Conservation (phyloP, 345 rosid species). For the Psidium friedrichsthalianum region DNA sequence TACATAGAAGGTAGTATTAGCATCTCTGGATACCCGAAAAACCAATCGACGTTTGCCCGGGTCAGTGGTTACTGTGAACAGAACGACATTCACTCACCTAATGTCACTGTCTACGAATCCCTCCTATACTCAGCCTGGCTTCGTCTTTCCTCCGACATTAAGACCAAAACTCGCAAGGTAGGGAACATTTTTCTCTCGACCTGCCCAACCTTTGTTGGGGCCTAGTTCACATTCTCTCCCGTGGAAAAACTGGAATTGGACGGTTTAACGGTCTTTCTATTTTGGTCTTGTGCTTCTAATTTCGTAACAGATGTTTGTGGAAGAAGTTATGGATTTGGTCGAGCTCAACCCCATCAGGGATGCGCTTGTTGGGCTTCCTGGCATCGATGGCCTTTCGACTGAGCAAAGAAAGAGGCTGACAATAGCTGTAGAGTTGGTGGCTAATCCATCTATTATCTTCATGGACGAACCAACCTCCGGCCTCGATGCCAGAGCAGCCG, state of each 20-base stretch:
- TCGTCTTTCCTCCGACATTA: conserved; percentile 48
- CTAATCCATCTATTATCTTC: conserved; percentile 32
- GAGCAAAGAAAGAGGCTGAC: conserved; percentile 34
- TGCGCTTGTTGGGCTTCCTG: conserved; percentile 30
- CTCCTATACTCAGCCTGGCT: conserved; percentile 80
- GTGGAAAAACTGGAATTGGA: not conserved
- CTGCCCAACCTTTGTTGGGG: not conserved
- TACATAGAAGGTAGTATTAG: conserved; percentile 52
- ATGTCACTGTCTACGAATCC: conserved; percentile 74
- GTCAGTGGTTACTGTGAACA: conserved; percentile 79
- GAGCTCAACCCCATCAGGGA: conserved; percentile 55
- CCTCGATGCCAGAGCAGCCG: conserved; percentile 33
- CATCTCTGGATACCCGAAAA: conserved; percentile 74
- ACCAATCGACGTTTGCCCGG: conserved; percentile 76
- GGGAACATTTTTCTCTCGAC: not conserved
- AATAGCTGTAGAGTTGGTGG: conserved; percentile 33
- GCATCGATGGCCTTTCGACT: conserved; percentile 25
- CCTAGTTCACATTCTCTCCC: not conserved
- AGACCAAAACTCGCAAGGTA: conserved; percentile 42
- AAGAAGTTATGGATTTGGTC: conserved; percentile 77
- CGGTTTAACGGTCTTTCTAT: not conserved
- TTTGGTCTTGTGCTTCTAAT: not conserved
- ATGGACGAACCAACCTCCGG: conserved; percentile 40
- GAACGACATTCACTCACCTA: conserved; percentile 83
- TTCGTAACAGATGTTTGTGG: conserved; percentile 53